Base-by-base conservation (phyloP, 2,329 filamentous ascomycete species). In the Colletotrichum scovillei region DNA sequence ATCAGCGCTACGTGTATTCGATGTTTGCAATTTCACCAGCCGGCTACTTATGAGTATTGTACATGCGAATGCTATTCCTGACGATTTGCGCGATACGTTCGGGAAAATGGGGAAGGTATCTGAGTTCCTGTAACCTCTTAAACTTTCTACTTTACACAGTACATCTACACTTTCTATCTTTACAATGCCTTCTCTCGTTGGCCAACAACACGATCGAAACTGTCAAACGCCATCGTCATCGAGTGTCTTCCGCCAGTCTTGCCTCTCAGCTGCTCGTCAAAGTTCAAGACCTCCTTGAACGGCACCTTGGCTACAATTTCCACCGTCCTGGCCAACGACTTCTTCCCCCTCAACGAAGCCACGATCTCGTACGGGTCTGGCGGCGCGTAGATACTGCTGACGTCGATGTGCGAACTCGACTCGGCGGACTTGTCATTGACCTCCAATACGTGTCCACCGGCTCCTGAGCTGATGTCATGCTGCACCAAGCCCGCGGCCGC, bases 211-310 rank as follows among this genome's bases (percentile, higher is more conserved):
- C 83, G 82, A 63, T 89, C 88, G 76, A 91, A 90, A 7, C 86
- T 88, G 75, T 90, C 88, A 77, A 90, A 87, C 4, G 87, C 84
- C 88, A 91, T 88, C 1, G 88, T 89, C 80, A 91, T 84, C 5
- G 88, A 86, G 78, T 91, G 89, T 2, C 97, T 88, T 0, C 97
- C 97, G 3, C 93, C 94, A 4, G 96, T 99, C 85, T 98, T 88
- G 82, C 94, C 95, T 65, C 97, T 88, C 75, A 99, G 84, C 80
- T 97, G 94, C 81, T 95, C 94, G 77, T 98, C 87, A 82, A 98
- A 99, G 55, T 96, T 94, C 46, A 98, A 92, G 94, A 98, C 98
- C 83, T 98, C 96, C 84, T 97, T 97, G 78, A 98, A 87, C 38
- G 97, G 97, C 32, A 98, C 96, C 78, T 94, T 91, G 26, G 95